These are phyloP conservation scores for Rosa rugosa DNA, from an alignment of 306 rosid genomes.

Conservation along the genomic window DNA sequence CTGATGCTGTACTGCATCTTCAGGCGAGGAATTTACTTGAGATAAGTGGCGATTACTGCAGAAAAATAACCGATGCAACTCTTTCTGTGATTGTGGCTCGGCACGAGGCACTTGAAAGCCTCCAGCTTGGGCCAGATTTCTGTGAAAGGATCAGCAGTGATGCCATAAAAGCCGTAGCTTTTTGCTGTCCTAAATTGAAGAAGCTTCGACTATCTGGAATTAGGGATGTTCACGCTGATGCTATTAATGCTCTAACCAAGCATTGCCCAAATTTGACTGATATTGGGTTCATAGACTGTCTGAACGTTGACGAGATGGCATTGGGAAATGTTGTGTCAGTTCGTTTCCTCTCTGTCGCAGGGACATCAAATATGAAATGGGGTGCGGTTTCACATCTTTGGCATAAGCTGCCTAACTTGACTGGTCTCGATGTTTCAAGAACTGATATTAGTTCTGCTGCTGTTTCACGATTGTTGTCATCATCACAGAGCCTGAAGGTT, in stretches of 20 bases:
- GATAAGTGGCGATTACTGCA: constrained; percentile 91
- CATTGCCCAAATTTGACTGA: constrained; percentile 76
- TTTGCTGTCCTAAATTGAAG: constrained; percentile 75
- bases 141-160: constrained; percentile 98
- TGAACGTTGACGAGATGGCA: constrained; percentile 79
- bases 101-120: constrained; percentile 92
- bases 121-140: constrained; percentile 99
- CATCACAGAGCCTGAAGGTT: constrained; percentile 69
- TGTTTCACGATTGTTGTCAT: constrained; percentile 70
- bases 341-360: constrained; percentile 85
- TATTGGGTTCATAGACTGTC: constrained; percentile 90
- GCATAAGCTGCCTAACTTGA: constrained; percentile 83
- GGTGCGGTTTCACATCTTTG: constrained; percentile 79
- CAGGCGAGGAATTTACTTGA: constrained; percentile 80
- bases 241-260: constrained; percentile 72
- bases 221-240: constrained; percentile 81
- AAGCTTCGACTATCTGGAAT: constrained; percentile 89
- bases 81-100: constrained; percentile 93
- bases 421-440: constrained; percentile 90
- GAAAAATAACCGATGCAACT: constrained; percentile 97
- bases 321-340: constrained; percentile 75
- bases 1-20: constrained; percentile 82
- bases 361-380: constrained; percentile 92
- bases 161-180: constrained; percentile 85
- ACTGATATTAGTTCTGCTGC: constrained; percentile 83